Evolutionary conservation across 306 rosid species (phyloP), one percentile per base, ranked within the genome.

Genomic region (Lablab purpureus): DNA sequence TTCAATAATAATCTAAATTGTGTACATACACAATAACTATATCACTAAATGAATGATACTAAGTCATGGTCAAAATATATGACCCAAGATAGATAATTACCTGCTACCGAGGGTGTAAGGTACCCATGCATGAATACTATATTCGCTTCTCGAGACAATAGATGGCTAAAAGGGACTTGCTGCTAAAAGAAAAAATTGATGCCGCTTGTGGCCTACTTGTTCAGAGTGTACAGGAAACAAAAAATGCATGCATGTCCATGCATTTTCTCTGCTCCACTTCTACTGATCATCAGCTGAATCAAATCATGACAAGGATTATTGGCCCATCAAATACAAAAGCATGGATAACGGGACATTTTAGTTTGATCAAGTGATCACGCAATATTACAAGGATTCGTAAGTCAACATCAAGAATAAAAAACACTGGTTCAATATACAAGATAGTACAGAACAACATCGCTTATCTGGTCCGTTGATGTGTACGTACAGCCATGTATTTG

Each of bases 211-310:
- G 49, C 79, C 66, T 69, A 69, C 78, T 76, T 71, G 82, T 70
- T 60, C 78, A 82, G 78, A 76, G 74, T 70, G 51, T 50, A 78
- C 45, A 76, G 56, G 72, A 17, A 62, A 23, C 15, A 62, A 47
- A 47, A n/a, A 45, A 34, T 28, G 67, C 74, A 76, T 36, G 74
- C 70, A 76, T 19, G 70, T n/a, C 77, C 56, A 32, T 37, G 65
- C 71, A 22, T 59, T 19, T 73, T 58, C 27, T 47, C 67, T 36
- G 59, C 51, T 64, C 68, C 40, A 50, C 12, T 36, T 67, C 58
- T 22, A 1, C 46, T 13, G 18, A 11, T 25, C 58, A 47, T 47
- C 56, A 60, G 69, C 65, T 37, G 37, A 21, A 60, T 27, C 67
- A 58, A 75, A 49, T 37, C 60, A 78, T 7, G 21, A 47, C 22